phyloP scores from a whole-genome alignment of 139 green algal genomes.

The Chlorokybus atmophyticus region DNA sequence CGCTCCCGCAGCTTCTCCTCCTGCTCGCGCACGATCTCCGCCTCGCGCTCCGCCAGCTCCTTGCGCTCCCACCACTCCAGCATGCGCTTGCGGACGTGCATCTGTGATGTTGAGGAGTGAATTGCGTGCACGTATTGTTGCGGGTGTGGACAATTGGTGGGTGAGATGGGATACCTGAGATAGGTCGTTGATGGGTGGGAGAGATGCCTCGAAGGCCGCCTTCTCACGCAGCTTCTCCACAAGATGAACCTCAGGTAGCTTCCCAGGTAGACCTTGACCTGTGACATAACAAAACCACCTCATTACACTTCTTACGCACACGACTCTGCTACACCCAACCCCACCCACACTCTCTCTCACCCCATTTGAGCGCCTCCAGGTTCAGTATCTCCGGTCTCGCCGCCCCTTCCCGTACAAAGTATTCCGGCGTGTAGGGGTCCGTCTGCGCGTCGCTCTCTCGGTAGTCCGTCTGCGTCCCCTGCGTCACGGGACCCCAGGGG shows the following conservation, averaged over 20 bases:
- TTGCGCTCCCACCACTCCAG: conserved; percentile 61
- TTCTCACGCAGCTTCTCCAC: conserved; percentile 61
- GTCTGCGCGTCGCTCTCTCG: conserved; percentile 63
- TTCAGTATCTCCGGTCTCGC: conserved; percentile 48
- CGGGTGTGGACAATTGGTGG: no score
- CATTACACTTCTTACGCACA: no score
- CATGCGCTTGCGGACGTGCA: conserved; percentile 54
- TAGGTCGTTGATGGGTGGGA: conserved; percentile 54
- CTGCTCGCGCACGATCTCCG: conserved; percentile 48
- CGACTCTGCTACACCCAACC: no score
- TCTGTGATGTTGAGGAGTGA: no score
- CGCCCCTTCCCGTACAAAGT: conserved; percentile 9
- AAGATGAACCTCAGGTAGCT: conserved; percentile 34
- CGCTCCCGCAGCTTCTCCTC: conserved; percentile 46
- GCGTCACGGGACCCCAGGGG: conserved; percentile 14
- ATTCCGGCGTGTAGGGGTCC: conserved; percentile 35
- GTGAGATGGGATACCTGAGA: no score
- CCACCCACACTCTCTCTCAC: no score
- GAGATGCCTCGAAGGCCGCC: conserved; percentile 53
- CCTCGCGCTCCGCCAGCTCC: conserved; percentile 59
- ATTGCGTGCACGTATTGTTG: no score
- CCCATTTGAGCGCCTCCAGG: conserved; percentile 48
- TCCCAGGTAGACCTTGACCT: conserved; percentile 41
- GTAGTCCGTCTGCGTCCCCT: conserved; percentile 62
- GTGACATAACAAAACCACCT: no score